A percentile compares a stretch with the other conserved stretches of the same genome.
These are phyloP conservation scores for Geotrichum siamense DNA, from an alignment of 1,139 yeast species.

Conservation along the genomic window DNA sequence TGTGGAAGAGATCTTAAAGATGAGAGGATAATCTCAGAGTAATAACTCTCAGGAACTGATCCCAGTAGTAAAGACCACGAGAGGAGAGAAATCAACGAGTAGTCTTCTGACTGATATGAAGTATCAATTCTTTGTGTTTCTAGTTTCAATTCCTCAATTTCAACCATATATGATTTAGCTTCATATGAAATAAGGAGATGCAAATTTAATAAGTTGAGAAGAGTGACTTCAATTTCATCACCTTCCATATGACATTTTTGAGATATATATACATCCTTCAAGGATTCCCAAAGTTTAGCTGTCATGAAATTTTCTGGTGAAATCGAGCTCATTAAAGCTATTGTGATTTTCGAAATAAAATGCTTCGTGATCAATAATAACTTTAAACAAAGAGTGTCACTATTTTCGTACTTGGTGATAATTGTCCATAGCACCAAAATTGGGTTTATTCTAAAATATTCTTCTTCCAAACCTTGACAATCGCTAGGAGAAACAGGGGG, in stretches of 20 bases:
- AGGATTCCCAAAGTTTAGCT: not conserved
- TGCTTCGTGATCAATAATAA: not conserved
- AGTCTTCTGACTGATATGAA: not conserved
- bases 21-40: not conserved
- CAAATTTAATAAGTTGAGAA: not conserved
- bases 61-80: not conserved
- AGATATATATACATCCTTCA: not conserved
- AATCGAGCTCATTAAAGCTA: not conserved
- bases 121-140: not conserved
- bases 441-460: not conserved
- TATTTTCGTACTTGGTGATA: not conserved
- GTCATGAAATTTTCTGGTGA: not conserved
- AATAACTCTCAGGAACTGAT: not conserved
- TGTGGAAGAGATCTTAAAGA: not conserved
- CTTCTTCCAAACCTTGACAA: not conserved
- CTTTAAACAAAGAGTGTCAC: not conserved
- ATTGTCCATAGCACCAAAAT: not conserved
- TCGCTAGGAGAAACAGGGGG: not conserved
- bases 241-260: not conserved
- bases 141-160: too few species aligned
- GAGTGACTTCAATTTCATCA: not conserved
- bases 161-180: not conserved
- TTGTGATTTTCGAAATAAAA: not conserved
- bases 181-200: not conserved
- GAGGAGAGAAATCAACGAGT: not conserved